Evolutionary conservation across 2,329 filamentous ascomycete species (phyloP).

Genomic region (Exophiala oligosperma): DNA sequence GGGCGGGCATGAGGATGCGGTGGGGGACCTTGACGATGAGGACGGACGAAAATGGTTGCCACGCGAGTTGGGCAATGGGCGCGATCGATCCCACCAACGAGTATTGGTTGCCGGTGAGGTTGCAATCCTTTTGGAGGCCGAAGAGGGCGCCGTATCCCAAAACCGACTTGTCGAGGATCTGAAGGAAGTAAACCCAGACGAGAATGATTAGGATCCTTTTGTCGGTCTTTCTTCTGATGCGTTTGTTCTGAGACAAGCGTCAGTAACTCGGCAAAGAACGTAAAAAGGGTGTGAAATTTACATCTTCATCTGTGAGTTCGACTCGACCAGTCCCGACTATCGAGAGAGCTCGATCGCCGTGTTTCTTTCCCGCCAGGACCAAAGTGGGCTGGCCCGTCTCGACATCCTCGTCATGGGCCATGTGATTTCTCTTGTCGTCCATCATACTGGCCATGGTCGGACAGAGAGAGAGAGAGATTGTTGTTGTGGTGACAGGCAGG

Average conservation of each 20-base stretch:
- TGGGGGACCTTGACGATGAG: slow-evolving; percentile 64
- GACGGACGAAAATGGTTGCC: slow-evolving; percentile 61
- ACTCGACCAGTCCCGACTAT: slow-evolving; percentile 31
- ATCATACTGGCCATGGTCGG: slow-evolving; percentile 11
- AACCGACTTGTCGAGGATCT: slow-evolving; percentile 60
- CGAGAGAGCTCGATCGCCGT: slow-evolving; percentile 28
- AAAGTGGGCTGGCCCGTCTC: slow-evolving; percentile 12
- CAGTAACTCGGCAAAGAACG: neutral
- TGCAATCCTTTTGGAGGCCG: slow-evolving; percentile 51
- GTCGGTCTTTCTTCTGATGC: slow-evolving; percentile 63
- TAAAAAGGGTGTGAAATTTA: slow-evolving; percentile 13
- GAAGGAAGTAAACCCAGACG: slow-evolving; percentile 49
- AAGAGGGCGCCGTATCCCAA: slow-evolving; percentile 61
- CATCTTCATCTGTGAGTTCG: slow-evolving; percentile 40
- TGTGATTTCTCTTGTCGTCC: slow-evolving; percentile 17
- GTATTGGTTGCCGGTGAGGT: slow-evolving; percentile 56
- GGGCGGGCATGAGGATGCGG: slow-evolving; percentile 54
- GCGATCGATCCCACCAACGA: slow-evolving; percentile 59
- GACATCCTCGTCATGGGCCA: slow-evolving; percentile 26
- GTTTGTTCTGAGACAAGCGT: slow-evolving; percentile 44
- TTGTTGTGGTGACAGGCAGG: too few species aligned
- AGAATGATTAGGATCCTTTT: slow-evolving; percentile 53
- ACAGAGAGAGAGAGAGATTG: too few species aligned
- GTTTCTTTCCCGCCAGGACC: slow-evolving; percentile 21
- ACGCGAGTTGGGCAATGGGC: slow-evolving; percentile 60